Evolutionary conservation across 2,329 filamentous ascomycete species (phyloP).

Genomic region (Thielaviopsis musarum): DNA sequence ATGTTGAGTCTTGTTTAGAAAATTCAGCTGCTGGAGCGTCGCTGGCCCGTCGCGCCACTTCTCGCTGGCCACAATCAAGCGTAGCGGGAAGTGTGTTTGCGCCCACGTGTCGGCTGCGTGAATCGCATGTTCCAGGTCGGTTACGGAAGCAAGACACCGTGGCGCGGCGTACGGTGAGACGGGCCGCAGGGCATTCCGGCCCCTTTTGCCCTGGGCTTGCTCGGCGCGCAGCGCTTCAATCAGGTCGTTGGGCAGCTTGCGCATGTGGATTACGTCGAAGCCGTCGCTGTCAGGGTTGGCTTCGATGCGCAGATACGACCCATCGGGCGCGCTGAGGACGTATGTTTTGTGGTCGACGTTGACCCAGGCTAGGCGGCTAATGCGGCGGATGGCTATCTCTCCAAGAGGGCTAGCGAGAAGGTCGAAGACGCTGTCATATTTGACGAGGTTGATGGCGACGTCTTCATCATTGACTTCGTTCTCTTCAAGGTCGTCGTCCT

Average conservation of each 20-base stretch:
- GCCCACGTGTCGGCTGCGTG: conserved; percentile 76
- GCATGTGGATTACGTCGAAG: conserved; percentile 14
- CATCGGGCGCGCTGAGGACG: conserved; percentile 48
- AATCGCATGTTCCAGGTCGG: conserved; percentile 57
- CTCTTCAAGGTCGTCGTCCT: background rate
- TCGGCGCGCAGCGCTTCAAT: conserved; percentile 33
- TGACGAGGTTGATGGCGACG: conserved; percentile 56
- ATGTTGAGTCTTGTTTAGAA: conserved; percentile 48
- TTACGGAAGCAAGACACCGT: conserved; percentile 45
- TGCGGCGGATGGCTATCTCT: conserved; percentile 59
- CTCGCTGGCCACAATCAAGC: conserved; percentile 48
- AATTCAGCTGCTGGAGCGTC: conserved; percentile 45
- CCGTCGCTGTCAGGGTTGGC: background rate
- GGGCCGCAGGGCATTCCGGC: conserved; percentile 14
- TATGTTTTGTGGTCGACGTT: conserved; percentile 54
- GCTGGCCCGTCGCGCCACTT: conserved; percentile 55
- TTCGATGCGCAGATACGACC: conserved; percentile 43
- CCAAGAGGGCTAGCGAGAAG: conserved; percentile 66
- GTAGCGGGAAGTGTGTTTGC: conserved; percentile 41
- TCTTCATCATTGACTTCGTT: background rate
- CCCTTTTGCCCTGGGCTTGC: conserved; percentile 16
- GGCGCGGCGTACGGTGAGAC: conserved; percentile 37
- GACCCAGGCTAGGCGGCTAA: conserved; percentile 73
- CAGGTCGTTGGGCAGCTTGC: conserved; percentile 20
- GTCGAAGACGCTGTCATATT: conserved; percentile 85